Conservation (phyloP, 164 flowering plant species). For the Taxillus chinensis region DNA sequence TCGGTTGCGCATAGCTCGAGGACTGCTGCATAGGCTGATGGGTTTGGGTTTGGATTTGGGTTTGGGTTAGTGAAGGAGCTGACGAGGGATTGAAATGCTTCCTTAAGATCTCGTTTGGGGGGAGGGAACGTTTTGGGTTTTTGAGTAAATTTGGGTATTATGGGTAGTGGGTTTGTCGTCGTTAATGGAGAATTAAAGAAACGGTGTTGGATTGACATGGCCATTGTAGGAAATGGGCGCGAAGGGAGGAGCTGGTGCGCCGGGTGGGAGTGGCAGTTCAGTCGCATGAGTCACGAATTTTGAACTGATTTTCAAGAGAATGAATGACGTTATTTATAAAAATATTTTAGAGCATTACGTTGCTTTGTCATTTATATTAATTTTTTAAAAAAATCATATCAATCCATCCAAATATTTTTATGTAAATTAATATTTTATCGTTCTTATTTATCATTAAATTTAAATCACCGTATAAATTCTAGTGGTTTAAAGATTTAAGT, state of each 20-base stretch:
- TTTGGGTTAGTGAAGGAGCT: slow-evolving; percentile 12
- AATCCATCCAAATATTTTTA: too few relatives aligned
- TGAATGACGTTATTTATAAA: too few relatives aligned
- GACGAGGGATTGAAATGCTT: slow-evolving; percentile 35
- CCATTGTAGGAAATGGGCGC: slow-evolving; percentile 12
- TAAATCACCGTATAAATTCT: too few relatives aligned
- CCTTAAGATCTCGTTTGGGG: slow-evolving; percentile 28
- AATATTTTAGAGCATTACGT: too few relatives aligned
- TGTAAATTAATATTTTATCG: too few relatives aligned
- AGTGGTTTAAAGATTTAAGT: too few relatives aligned
- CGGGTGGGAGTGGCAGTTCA: slow-evolving; percentile 9
- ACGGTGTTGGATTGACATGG: slow-evolving; percentile 9
- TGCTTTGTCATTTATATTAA: too few relatives aligned
- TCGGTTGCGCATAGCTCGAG: slow-evolving; percentile 55
- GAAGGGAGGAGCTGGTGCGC: slow-evolving; percentile 6
- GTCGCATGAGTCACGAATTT: neutral
- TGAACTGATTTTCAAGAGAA: too few relatives aligned
- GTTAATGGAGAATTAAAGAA: slow-evolving; percentile 5
- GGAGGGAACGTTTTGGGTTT: slow-evolving; percentile 13
- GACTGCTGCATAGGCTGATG: slow-evolving; percentile 36
- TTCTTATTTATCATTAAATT: too few relatives aligned
- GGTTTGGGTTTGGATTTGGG: slow-evolving; percentile 13
- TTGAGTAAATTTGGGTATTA: slow-evolving; percentile 12
- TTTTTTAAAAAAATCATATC: too few relatives aligned
- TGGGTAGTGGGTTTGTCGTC: slow-evolving; percentile 10